Conservation (phyloP, 1,139 yeast species). For the Yamadazyma taylorii region DNA sequence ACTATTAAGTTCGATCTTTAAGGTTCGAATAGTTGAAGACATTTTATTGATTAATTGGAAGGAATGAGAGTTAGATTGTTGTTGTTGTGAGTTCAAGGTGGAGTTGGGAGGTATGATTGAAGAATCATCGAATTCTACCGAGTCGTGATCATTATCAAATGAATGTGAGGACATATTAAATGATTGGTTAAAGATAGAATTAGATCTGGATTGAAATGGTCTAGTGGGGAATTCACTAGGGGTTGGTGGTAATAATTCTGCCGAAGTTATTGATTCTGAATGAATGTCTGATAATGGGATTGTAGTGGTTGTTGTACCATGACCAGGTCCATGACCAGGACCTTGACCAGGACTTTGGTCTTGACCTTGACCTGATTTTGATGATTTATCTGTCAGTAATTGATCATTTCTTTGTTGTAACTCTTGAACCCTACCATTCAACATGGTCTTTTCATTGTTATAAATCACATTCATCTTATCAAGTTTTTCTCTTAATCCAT, state of each 20-base stretch:
- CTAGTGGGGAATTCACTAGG: background rate
- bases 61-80: slow-evolving; percentile 6
- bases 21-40: slow-evolving; percentile 70
- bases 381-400: background rate
- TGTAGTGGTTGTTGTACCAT: too few species aligned
- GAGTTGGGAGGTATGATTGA: slow-evolving; percentile 6
- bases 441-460: slow-evolving; percentile 30
- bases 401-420: slow-evolving; percentile 14
- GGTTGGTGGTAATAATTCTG: background rate
- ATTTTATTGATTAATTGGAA: slow-evolving; percentile 70
- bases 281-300: too few species aligned
- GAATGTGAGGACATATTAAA: slow-evolving; percentile 12
- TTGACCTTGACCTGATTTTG: too few species aligned
- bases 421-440: slow-evolving; percentile 27
- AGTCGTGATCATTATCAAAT: slow-evolving; percentile 7
- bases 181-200: slow-evolving; percentile 15
- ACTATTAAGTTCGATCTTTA: slow-evolving; percentile 75
- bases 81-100: slow-evolving; percentile 1
- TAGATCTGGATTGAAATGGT: slow-evolving; percentile 1
- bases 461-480: slow-evolving; percentile 22
- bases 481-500: slow-evolving; percentile 9
- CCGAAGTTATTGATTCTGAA: background rate
- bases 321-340: too few species aligned
- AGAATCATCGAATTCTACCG: slow-evolving; percentile 1
- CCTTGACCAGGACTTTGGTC: too few species aligned